phyloP scores from a whole-genome alignment of 2,329 filamentous ascomycete species.

The Aspergillus sp. region DNA sequence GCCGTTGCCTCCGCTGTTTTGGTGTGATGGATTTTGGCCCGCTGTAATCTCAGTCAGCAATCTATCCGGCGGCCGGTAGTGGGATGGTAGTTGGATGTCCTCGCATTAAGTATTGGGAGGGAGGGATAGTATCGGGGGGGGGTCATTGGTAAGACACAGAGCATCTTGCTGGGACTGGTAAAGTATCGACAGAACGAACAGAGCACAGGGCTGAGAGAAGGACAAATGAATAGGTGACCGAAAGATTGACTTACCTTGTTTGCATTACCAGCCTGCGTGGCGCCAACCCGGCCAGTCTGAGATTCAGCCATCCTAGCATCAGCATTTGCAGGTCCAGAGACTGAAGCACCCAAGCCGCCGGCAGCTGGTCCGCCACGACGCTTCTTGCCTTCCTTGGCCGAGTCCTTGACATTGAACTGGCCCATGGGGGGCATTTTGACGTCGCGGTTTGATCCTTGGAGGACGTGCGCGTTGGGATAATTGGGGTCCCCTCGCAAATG shows the following conservation, averaged over 20 bases:
- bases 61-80: too few relatives aligned
- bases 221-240: background rate
- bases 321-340: slow-evolving; percentile 22
- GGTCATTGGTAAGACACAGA: too few relatives aligned
- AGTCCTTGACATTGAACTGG: slow-evolving; percentile 79
- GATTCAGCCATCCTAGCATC: slow-evolving; percentile 26
- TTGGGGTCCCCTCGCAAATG: slow-evolving; percentile 48
- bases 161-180: too few relatives aligned
- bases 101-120: too few relatives aligned
- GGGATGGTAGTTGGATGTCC: too few relatives aligned
- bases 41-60: slow-evolving; percentile 43
- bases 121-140: too few relatives aligned
- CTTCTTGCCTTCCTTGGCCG: slow-evolving; percentile 85
- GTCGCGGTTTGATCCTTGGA: slow-evolving; percentile 44
- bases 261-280: slow-evolving; percentile 32
- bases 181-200: background rate
- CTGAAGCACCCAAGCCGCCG: slow-evolving; percentile 21
- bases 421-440: slow-evolving; percentile 82
- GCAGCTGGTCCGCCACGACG: slow-evolving; percentile 52
- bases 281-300: slow-evolving; percentile 24
- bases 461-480: slow-evolving; percentile 32
- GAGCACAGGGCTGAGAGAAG: slow-evolving; percentile 22
- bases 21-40: slow-evolving; percentile 65
- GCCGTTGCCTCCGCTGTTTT: slow-evolving; percentile 51
- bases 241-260: slow-evolving; percentile 41